Percentiles rank a stretch among this genome's conserved stretches.
Conservation (phyloP, 306 rosid genomes). For the peach (Prunus persica) region DNA sequence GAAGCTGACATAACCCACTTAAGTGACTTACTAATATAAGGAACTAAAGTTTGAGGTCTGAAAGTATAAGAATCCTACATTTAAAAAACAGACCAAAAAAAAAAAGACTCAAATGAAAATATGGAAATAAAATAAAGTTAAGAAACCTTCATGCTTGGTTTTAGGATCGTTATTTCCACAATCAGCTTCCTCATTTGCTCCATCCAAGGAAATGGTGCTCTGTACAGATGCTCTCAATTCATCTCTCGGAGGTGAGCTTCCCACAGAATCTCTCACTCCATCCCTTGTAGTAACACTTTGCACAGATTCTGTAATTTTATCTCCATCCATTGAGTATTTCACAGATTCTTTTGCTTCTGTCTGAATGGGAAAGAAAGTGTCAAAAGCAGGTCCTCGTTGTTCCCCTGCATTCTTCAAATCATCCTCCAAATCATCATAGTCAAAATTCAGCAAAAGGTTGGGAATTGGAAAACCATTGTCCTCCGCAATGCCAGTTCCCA, state of each 20-base stretch:
- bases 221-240: constrained; percentile 37
- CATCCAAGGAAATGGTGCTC: constrained; percentile 23
- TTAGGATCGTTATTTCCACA: constrained; percentile 27
- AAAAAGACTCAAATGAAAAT: neutral
- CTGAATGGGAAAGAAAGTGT: constrained; percentile 46
- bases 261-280: constrained; percentile 26
- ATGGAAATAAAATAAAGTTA: neutral
- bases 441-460: constrained; percentile 52
- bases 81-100: neutral
- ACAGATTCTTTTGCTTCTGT: constrained; percentile 42
- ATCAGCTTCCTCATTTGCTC: constrained; percentile 26
- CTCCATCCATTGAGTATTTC: constrained; percentile 31
- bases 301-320: constrained; percentile 33
- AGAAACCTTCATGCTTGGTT: constrained; percentile 48
- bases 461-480: constrained; percentile 52
- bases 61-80: neutral
- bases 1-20: neutral
- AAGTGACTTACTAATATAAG: neutral
- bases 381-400: constrained; percentile 42
- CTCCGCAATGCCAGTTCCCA: constrained; percentile 58
- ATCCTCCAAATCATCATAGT: constrained; percentile 48
- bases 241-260: constrained; percentile 26
- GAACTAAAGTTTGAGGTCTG: neutral
- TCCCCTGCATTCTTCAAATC: constrained; percentile 41
- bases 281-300: constrained; percentile 28